phyloP scores from a whole-genome alignment of 2,329 filamentous ascomycete genomes.

The Ceratocystis destructans region DNA sequence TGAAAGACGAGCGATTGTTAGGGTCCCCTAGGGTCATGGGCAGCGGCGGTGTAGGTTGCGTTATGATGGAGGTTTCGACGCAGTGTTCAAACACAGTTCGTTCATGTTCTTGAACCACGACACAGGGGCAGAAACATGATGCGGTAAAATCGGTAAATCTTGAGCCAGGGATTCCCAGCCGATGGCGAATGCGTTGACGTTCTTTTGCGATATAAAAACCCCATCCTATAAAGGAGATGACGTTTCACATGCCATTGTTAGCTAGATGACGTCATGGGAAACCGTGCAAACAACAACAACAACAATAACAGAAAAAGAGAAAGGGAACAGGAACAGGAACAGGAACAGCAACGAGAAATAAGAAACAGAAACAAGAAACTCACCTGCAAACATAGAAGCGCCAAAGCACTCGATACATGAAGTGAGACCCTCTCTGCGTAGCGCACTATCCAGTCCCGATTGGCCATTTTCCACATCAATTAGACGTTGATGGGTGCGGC shows the following conservation, averaged over 20 bases:
- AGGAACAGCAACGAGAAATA: background rate
- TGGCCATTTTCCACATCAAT: slow-evolving; percentile 18
- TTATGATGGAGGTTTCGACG: slow-evolving; percentile 14
- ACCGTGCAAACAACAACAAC: background rate
- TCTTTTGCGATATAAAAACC: slow-evolving; percentile 17
- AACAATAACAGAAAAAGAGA: background rate
- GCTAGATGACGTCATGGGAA: slow-evolving; percentile 12
- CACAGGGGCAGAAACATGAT: slow-evolving; percentile 18
- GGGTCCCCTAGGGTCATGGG: slow-evolving; percentile 18
- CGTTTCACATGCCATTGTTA: slow-evolving; percentile 18
- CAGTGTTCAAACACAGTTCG: slow-evolving; percentile 18
- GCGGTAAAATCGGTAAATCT: slow-evolving; percentile 9
- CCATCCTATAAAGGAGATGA: slow-evolving; percentile 14
- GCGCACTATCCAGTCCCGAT: slow-evolving; percentile 12
- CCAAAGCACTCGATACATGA: slow-evolving; percentile 16
- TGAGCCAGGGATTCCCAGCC: slow-evolving; percentile 16
- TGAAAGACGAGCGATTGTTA: slow-evolving; percentile 16
- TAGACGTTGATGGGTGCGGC: slow-evolving; percentile 15
- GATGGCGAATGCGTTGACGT: slow-evolving; percentile 16
- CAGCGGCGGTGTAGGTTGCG: slow-evolving; percentile 14
- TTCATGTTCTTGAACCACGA: slow-evolving; percentile 17
- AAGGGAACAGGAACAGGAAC: background rate
- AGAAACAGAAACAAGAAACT: background rate
- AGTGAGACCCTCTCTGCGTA: slow-evolving; percentile 14
- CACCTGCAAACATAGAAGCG: slow-evolving; percentile 10